Conservation (phyloP, 2,329 filamentous ascomycete genomes). For the Cyphellophora europaea region DNA sequence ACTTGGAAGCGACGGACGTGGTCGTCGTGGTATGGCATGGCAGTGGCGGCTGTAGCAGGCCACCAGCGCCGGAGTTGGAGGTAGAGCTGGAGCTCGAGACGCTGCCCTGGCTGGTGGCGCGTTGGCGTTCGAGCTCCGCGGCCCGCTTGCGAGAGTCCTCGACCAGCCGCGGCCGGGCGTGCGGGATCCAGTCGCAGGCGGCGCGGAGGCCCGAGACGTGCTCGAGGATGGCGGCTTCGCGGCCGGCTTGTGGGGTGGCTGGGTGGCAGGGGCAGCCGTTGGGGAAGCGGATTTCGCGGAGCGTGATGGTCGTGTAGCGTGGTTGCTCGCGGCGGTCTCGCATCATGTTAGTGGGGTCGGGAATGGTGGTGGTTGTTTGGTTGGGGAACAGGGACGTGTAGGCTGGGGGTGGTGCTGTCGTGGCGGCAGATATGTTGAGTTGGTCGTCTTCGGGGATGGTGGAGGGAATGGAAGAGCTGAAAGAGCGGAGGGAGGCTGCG, state of each 20-base stretch:
- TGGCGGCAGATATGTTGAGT: background rate
- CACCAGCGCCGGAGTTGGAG: too few species aligned
- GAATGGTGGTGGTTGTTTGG: background rate
- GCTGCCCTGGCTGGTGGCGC: too few species aligned
- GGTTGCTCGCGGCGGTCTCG: background rate
- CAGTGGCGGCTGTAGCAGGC: too few species aligned
- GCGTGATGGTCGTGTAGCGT: constrained; percentile 18
- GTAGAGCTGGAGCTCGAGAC: too few species aligned
- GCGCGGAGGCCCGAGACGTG: too few species aligned
- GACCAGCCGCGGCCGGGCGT: too few species aligned
- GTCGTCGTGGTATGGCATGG: too few species aligned
- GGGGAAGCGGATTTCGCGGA: constrained; percentile 17
- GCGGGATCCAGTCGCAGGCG: too few species aligned
- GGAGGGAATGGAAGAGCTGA: background rate
- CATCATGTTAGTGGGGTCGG: background rate
- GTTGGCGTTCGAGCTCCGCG: too few species aligned
- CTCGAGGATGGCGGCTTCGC: too few species aligned
- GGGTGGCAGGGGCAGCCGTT: constrained; percentile 17
- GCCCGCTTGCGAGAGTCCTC: too few species aligned
- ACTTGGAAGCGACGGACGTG: background rate
- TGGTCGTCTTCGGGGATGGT: too few species aligned
- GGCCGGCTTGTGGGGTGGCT: background rate
- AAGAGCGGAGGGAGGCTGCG: background rate
- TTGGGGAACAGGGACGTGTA: background rate
- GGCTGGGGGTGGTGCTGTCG: background rate